These are phyloP conservation scores for Aspergillus glaucus DNA, from an alignment of 2,329 filamentous ascomycete species.

Conservation along the genomic window DNA sequence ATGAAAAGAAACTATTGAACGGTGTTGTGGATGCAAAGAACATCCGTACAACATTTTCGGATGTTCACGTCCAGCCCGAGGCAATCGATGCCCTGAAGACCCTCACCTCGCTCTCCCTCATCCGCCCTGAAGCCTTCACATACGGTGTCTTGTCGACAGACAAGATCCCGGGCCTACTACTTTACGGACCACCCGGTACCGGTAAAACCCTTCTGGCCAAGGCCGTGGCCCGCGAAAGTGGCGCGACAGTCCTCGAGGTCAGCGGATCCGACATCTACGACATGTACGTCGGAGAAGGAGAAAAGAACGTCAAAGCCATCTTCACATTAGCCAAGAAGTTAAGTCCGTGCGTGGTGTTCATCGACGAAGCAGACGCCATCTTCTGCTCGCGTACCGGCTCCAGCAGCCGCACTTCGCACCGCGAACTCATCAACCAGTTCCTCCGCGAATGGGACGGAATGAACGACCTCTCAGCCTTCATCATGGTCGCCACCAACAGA, in stretches of 20 bases:
- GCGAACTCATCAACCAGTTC: constrained; percentile 95
- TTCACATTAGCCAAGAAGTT: constrained; percentile 89
- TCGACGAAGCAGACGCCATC: constrained; percentile 92
- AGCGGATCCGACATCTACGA: constrained; percentile 89
- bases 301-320: constrained; percentile 90
- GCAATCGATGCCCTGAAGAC: constrained; percentile 84
- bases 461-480: constrained; percentile 75
- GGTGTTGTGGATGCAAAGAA: constrained; percentile 76
- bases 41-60: constrained; percentile 78
- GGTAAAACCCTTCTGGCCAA: constrained; percentile 61
- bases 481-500: constrained; percentile 96
- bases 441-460: constrained; percentile 95
- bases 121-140: constrained; percentile 87
- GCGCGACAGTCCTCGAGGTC: constrained; percentile 71
- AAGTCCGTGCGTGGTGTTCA: constrained; percentile 87
- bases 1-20: constrained; percentile 75
- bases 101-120: constrained; percentile 77
- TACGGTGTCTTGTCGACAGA: constrained; percentile 91
- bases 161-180: constrained; percentile 78
- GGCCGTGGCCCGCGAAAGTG: constrained; percentile 58
- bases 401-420: constrained; percentile 62
- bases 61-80: constrained; percentile 75
- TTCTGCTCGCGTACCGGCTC: constrained; percentile 66
- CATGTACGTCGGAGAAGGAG: constrained; percentile 92
- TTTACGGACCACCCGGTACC: constrained; percentile 75